phyloP scores from a whole-genome alignment of 2,329 filamentous ascomycete genomes.

The Lizonia empirigonia region DNA sequence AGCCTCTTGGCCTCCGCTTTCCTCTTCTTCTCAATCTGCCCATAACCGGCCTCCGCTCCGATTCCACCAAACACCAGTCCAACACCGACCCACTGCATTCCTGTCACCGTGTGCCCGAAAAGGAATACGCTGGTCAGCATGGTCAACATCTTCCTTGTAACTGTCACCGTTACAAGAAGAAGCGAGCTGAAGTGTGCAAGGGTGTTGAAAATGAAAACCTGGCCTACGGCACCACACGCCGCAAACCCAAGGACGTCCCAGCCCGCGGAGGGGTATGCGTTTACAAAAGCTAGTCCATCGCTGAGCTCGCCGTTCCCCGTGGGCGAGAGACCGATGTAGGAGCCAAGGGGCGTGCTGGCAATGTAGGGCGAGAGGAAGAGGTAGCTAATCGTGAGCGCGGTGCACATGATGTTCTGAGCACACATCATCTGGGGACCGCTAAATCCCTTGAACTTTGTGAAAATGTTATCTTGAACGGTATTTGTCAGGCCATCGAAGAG shows the following conservation, averaged over 20 bases:
- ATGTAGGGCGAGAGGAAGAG: conserved; percentile 80
- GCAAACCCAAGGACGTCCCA: conserved; percentile 90
- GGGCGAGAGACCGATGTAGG: conserved; percentile 50
- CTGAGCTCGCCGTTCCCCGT: conserved; percentile 70
- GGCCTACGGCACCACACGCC: conserved; percentile 86
- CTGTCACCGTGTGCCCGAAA: conserved; percentile 84
- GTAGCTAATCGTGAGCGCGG: conserved; percentile 75
- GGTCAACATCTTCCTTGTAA: conserved; percentile 98
- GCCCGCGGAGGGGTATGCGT: conserved; percentile 78
- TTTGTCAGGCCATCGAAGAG: conserved; percentile 97
- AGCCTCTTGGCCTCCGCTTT: conserved; percentile 69
- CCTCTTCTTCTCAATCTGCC: conserved; percentile 78
- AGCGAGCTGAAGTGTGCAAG: conserved; percentile 90
- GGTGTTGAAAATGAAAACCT: conserved; percentile 96
- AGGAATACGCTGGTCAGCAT: conserved; percentile 96
- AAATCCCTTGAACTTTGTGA: conserved; percentile 75
- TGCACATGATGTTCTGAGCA: conserved; percentile 89
- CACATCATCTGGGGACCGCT: conserved; percentile 99
- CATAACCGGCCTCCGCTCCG: conserved; percentile 84
- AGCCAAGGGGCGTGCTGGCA: conserved; percentile 61
- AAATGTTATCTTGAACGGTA: conserved; percentile 95
- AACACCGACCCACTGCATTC: conserved; percentile 95
- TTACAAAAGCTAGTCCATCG: conserved; percentile 81
- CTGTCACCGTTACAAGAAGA: conserved; percentile 92
- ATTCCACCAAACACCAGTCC: conserved; percentile 93